Evolutionary conservation across 1,284 basidiomycete species (phyloP).

Genomic region (Leccinum fallax): DNA sequence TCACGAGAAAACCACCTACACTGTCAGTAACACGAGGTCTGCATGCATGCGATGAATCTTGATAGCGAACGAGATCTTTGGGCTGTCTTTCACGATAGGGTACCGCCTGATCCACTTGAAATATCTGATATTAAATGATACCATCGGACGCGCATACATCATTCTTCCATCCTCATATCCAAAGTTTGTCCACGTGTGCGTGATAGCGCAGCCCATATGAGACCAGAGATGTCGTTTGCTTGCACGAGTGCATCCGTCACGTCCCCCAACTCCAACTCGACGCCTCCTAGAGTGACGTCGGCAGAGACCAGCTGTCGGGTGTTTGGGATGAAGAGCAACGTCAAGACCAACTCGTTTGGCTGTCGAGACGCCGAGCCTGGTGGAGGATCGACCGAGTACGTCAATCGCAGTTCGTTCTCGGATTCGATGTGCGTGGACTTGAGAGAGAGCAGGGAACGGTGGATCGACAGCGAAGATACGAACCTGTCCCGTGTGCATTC

Average conservation of each 20-base stretch:
- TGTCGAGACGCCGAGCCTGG: slow-evolving; percentile 15
- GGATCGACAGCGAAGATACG: slow-evolving; percentile 63
- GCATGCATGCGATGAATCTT: background rate
- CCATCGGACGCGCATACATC: background rate
- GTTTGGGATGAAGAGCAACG: slow-evolving; percentile 67
- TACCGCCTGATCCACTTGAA: background rate
- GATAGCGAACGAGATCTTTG: background rate
- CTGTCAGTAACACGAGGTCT: background rate
- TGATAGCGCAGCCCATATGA: slow-evolving; percentile 67
- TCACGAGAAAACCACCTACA: background rate
- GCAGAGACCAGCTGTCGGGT: slow-evolving; percentile 63
- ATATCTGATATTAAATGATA: background rate
- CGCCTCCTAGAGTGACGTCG: slow-evolving; percentile 49
- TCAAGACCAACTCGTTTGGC: slow-evolving; percentile 47
- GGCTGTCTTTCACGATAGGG: too few relatives aligned
- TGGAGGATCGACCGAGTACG: slow-evolving; percentile 52
- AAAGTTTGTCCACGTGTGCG: slow-evolving; percentile 31
- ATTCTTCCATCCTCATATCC: background rate
- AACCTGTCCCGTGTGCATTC: slow-evolving; percentile 50
- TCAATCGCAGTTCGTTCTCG: slow-evolving; percentile 74
- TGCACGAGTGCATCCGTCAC: slow-evolving; percentile 63
- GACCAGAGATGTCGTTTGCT: slow-evolving; percentile 69
- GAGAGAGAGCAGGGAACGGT: slow-evolving; percentile 63
- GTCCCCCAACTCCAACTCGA: slow-evolving; percentile 59
- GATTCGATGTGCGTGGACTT: slow-evolving; percentile 60